A percentile compares a stretch with the other conserved stretches of the same genome.
Conservation (phyloP, 2,329 filamentous ascomycete genomes). For the Ceratocystiopsis sp. region DNA sequence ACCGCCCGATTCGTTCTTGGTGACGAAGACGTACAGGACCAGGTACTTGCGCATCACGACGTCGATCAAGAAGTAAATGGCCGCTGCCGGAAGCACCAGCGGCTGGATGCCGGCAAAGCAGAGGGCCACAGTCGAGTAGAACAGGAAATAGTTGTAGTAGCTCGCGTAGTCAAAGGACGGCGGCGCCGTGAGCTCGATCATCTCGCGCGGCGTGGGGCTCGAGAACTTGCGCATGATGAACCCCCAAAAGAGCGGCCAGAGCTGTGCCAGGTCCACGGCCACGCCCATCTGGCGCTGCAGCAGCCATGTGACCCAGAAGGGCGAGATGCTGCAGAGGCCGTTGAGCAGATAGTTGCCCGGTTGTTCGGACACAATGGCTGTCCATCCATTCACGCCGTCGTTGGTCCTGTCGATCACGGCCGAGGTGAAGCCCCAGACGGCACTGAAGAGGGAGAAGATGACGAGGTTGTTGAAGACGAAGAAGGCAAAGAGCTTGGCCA, state of each 20-base stretch:
- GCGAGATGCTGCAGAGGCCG: constrained; percentile 59
- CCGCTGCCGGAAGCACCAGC: constrained; percentile 68
- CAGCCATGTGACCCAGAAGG: constrained; percentile 90
- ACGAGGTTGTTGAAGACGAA: constrained; percentile 96
- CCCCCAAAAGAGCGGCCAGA: constrained; percentile 68
- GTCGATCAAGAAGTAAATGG: constrained; percentile 79
- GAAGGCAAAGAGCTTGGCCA: constrained; percentile 81
- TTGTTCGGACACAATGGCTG: constrained; percentile 46
- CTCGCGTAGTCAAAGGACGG: constrained; percentile 86
- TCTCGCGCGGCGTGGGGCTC: constrained; percentile 72
- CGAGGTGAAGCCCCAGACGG: constrained; percentile 57
- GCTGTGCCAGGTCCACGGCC: constrained; percentile 80
- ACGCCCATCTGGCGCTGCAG: constrained; percentile 86
- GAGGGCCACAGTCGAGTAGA: constrained; percentile 78
- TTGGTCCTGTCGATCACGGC: constrained; percentile 43
- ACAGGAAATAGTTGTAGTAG: constrained; percentile 97
- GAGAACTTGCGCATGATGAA: constrained; percentile 75
- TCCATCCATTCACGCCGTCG: constrained; percentile 44
- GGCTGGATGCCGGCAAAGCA: constrained; percentile 78
- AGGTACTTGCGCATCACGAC: constrained; percentile 89
- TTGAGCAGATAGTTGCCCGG: constrained; percentile 49
- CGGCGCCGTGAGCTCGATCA: constrained; percentile 85
- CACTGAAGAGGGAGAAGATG: constrained; percentile 83
- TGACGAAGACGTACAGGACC: constrained; percentile 84
- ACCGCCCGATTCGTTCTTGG: constrained; percentile 90